Conservation (phyloP, 345 rosid genomes). For the Populus ilicifolia region DNA sequence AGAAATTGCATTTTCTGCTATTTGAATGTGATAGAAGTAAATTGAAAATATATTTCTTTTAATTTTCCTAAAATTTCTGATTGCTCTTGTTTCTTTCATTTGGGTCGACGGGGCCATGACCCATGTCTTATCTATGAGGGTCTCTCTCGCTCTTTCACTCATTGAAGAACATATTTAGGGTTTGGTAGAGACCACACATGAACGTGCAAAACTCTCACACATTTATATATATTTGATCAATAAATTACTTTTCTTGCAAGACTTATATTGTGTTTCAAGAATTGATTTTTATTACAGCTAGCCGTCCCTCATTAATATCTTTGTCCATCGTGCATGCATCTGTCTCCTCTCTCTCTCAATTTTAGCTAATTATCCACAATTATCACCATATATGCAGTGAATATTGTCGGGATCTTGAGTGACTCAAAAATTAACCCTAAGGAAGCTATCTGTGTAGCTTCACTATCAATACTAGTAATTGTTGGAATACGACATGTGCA, state of each 20-base stretch:
- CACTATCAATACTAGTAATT: too few species aligned
- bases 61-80: neutral
- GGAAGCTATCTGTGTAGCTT: too few species aligned
- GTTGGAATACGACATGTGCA: too few species aligned
- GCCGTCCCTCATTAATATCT: slow-evolving; percentile 9
- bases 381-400: too few species aligned
- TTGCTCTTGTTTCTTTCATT: neutral
- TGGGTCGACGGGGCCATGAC: neutral
- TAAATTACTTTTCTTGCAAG: slow-evolving; percentile 40
- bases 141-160: neutral
- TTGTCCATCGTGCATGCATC: neutral
- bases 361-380: too few species aligned
- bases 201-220: slow-evolving; percentile 13
- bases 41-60: too few species aligned
- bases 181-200: slow-evolving; percentile 32
- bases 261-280: slow-evolving; percentile 6
- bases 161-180: slow-evolving; percentile 1
- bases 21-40: neutral
- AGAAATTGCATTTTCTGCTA: neutral
- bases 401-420: too few species aligned
- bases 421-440: too few species aligned
- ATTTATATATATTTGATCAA: neutral
- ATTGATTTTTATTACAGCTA: neutral
- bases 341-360: neutral
- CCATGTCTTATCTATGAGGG: neutral